Evolutionary conservation across 331 rosid species (phyloP).

Genomic region (Erythrophleum ivorense): DNA sequence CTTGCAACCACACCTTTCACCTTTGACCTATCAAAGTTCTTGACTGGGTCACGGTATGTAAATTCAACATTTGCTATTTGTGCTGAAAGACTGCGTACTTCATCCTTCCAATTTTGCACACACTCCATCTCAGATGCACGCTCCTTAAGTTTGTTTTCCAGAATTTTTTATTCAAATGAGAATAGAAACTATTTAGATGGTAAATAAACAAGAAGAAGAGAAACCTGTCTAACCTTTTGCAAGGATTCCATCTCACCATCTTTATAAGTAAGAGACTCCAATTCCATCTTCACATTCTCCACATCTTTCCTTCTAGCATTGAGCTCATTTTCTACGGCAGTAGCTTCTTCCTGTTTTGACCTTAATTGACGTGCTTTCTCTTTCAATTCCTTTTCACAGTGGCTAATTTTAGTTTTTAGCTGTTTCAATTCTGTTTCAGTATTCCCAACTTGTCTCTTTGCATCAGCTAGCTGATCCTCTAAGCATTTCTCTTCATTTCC

Average conservation of each 20-base stretch:
- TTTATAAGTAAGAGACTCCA: constrained; percentile 75
- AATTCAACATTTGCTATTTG: constrained; percentile 78
- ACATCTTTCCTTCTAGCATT: constrained; percentile 62
- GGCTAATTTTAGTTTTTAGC: constrained; percentile 81
- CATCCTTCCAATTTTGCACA: constrained; percentile 85
- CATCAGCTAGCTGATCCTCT: constrained; percentile 92
- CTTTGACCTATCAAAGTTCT: constrained; percentile 88
- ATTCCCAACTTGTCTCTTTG: constrained; percentile 86
- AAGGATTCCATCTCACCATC: constrained; percentile 91
- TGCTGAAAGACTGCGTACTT: constrained; percentile 79
- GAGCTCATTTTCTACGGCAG: constrained; percentile 79
- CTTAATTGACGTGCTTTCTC: constrained; percentile 75
- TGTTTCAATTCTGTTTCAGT: constrained; percentile 91
- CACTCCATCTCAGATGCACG: constrained; percentile 68
- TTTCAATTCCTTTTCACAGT: constrained; percentile 80
- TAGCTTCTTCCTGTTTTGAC: constrained; percentile 90
- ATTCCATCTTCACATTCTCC: constrained; percentile 60
- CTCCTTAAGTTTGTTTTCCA: constrained; percentile 58
- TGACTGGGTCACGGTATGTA: constrained; percentile 80
- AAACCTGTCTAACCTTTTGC: constrained; percentile 66
- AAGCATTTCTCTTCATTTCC: constrained; percentile 94
- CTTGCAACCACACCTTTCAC: constrained; percentile 96
- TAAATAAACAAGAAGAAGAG: constrained; percentile 37
- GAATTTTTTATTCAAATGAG: constrained; percentile 31
- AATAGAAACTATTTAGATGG: constrained; percentile 27